These are phyloP conservation scores for Hylodesmum podocarpum DNA, from an alignment of 306 rosid genomes.

Conservation along the genomic window DNA sequence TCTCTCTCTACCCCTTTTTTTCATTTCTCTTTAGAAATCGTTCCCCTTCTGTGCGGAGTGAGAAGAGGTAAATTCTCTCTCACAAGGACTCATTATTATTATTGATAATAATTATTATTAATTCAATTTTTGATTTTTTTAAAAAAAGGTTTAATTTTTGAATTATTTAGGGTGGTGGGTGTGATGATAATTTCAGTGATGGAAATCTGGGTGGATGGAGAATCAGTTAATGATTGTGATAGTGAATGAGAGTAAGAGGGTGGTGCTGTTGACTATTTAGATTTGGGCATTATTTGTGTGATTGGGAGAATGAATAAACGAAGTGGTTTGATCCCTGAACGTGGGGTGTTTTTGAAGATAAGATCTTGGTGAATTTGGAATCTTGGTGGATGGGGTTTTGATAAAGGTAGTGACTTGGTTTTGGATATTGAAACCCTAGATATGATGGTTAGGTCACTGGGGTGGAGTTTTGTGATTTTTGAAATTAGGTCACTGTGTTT, in stretches of 20 bases:
- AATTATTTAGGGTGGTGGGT: neutral
- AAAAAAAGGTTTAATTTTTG: no score
- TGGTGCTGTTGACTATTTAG: slow-evolving; percentile 47
- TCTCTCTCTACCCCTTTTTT: neutral
- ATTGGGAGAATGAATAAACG: slow-evolving; percentile 20
- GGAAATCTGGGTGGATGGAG: slow-evolving; percentile 21
- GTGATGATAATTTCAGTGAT: slow-evolving; percentile 9
- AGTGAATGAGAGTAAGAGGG: slow-evolving; percentile 36
- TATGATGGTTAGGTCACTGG: slow-evolving; percentile 24
- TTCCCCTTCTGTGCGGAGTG: slow-evolving; percentile 26
- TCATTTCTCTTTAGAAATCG: neutral
- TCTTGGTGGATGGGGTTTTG: slow-evolving; percentile 19
- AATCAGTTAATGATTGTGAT: slow-evolving; percentile 45
- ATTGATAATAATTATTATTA: no score
- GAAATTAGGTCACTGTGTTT: no score
- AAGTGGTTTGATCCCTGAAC: slow-evolving; percentile 48
- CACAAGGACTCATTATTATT: slow-evolving; percentile 10
- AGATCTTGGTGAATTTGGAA: slow-evolving; percentile 38
- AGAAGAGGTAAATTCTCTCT: slow-evolving; percentile 63
- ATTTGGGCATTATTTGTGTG: slow-evolving; percentile 38
- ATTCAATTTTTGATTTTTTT: slow-evolving; percentile 24
- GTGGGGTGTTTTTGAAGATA: slow-evolving; percentile 14
- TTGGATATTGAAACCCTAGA: slow-evolving; percentile 54
- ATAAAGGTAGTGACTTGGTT: slow-evolving; percentile 13
- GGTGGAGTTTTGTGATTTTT: slow-evolving; percentile 24